Evolutionary conservation across 257 asterid species (phyloP), one percentile per base, ranked within the genome.

Genomic region (Anisodus acutangulus): DNA sequence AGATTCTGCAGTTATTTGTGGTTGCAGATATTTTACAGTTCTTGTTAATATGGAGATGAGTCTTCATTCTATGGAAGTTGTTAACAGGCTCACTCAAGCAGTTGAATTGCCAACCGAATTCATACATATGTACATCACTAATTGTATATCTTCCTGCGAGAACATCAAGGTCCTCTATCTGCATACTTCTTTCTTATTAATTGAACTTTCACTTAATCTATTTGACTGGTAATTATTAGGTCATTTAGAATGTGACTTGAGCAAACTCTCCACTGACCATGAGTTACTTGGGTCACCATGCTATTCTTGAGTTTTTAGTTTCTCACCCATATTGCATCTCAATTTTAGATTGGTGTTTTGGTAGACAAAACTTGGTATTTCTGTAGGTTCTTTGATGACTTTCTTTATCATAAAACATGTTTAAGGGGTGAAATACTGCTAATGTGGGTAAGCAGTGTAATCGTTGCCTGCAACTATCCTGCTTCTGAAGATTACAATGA

Each of bases 41-140:
- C 98, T 97, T 86, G 99, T 94, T 63, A 95, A 89, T 89, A 97
- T 97, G 99, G 99, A 97, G 88, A 97, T 97, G 99, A 97, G 99
- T 89, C 99, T 97, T 88, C 99, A 97, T 85, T 97, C 98, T 58
- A 97, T 97, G 98, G 99, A 97, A 92, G 99, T 97, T 82, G 99
- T 97, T 85, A 97, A 97, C 92, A 92, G 98, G 89, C 94, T 97
- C 82, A 95, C 99, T 37, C 93, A 97, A 17, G 91, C 98, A n/a
- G 95, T 97, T 84, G 97, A 97, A 85, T 97, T 97, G 86, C 98
- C 99, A 35, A 94, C 98, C 9, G 98, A 93, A 88, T 97, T 94
- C 91, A 88, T 97, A 83, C 99, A 95, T 87, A 92, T 95, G 85
- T 95, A 97, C 86, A 97, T 97, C 80, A 92, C 98, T 55, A 97